phyloP scores from a whole-genome alignment of 1,139 yeast species.

The Geotrichum citri-aurantii region DNA sequence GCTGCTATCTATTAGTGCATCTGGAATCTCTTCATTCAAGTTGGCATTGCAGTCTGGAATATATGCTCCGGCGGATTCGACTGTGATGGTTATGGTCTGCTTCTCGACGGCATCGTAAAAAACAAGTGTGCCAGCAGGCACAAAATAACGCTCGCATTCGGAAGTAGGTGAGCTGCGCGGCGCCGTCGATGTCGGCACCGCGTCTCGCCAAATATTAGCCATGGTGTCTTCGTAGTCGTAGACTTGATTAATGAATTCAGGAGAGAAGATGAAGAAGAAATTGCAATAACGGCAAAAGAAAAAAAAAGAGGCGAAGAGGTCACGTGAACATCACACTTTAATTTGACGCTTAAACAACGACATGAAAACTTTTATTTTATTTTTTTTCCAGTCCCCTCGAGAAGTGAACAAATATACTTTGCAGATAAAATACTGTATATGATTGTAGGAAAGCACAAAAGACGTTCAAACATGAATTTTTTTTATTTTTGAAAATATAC shows the following conservation, averaged over 20 bases:
- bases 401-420: too few relatives aligned
- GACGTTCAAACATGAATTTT: too few relatives aligned
- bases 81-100: conserved; percentile 16
- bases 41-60: conserved; percentile 20
- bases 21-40: conserved; percentile 1
- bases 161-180: not conserved
- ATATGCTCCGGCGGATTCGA: conserved; percentile 22
- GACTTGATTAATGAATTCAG: not conserved
- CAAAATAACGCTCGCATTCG: conserved; percentile 20
- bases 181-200: conserved; percentile 15
- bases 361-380: not conserved
- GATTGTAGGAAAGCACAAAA: not conserved
- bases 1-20: conserved; percentile 6
- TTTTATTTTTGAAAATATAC: too few relatives aligned
- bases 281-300: not conserved
- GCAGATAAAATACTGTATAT: not conserved
- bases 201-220: conserved; percentile 20
- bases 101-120: conserved; percentile 21
- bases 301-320: not conserved
- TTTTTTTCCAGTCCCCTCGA: not conserved
- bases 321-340: not conserved
- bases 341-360: not conserved
- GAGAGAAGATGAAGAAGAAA: not conserved
- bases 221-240: conserved; percentile 3
- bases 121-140: conserved; percentile 26